Evolutionary conservation across 192 early-diverging fungal species (phyloP), one percentile per base, ranked within the genome.

Genomic region (Kickxella alabastrina): DNA sequence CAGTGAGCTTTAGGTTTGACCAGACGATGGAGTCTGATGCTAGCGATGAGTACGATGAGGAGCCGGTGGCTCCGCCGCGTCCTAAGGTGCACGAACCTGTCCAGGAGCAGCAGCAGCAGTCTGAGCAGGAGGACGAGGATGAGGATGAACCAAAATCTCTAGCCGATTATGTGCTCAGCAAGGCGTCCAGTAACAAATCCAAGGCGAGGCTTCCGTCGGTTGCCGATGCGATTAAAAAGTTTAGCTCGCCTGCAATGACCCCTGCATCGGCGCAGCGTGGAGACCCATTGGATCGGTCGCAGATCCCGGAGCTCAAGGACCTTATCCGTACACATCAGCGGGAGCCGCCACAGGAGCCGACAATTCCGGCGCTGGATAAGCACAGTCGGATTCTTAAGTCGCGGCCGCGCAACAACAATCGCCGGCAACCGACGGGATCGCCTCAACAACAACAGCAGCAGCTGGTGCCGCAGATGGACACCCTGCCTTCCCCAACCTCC

Each of bases 91-190:
- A 45, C 17, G 42, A 26, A 15, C 27, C 19, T 5, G 17, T 9
- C 9, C 28, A 46, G 43, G 13, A 29, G 38, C 10, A 41, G 41
- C 41, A 6, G 41, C 41, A 21, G 22, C 23, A 17, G 17, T 9
- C 3, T 8, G 35, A 35, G 4, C 18, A 50, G 34, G 19, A 51
- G 21, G 41, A 36, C 0, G 36, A 57, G 15, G 13, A n/a, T 18
- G 54, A 32, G 12, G 55, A 49, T 6, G 43, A 44, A 27, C 42
- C 54, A 4, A 23, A 25, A 28, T 65, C 73, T 25, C 62, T 76
- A 43, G 73, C 73, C 10, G 73, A 76, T 37, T 76, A 76, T 23
- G 71, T 75, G 47, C 49, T 62, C 26, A 75, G 71, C 71, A 67
- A 67, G 43, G 60, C 64, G 1, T 27, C 42, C 7, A 38, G 41